These are phyloP conservation scores for Rhipidocladum racemiflorum DNA, from an alignment of 176 grass and related monocot species.

Conservation along the genomic window DNA sequence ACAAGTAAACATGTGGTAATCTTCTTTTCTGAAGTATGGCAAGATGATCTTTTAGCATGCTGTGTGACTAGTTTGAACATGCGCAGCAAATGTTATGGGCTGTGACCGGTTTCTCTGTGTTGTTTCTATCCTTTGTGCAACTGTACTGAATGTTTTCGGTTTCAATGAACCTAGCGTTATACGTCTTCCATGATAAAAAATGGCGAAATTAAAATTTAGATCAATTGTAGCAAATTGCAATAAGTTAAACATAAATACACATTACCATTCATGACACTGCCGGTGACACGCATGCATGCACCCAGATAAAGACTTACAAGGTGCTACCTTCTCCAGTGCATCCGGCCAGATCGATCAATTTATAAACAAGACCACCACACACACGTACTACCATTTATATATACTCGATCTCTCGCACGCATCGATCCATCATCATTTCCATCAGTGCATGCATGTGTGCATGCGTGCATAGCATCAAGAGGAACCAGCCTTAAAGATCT, in stretches of 20 bases:
- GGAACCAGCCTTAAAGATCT: conserved; percentile 56
- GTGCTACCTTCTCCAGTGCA: conserved; percentile 10
- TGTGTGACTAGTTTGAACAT: no score
- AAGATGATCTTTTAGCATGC: not conserved
- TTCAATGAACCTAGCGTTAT: no score
- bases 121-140: no score
- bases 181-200: no score
- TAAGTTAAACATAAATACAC: conserved; percentile 2
- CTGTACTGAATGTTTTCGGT: no score
- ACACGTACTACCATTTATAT: conserved; percentile 17
- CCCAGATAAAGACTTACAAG: not conserved
- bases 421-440: not conserved
- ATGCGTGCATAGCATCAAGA: conserved; percentile 69
- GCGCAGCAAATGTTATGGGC: no score
- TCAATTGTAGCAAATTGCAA: not conserved
- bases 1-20: not conserved
- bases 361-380: conserved; percentile 16
- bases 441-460: not conserved
- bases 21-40: not conserved
- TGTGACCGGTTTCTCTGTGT: no score
- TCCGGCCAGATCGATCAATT: not conserved
- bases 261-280: not conserved
- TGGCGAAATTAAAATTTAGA: not conserved
- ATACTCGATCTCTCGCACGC: not conserved
- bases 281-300: not conserved